These are phyloP conservation scores for Cantharellus cinnabarinus DNA, from an alignment of 768 basidiomycete species.

Conservation along the genomic window DNA sequence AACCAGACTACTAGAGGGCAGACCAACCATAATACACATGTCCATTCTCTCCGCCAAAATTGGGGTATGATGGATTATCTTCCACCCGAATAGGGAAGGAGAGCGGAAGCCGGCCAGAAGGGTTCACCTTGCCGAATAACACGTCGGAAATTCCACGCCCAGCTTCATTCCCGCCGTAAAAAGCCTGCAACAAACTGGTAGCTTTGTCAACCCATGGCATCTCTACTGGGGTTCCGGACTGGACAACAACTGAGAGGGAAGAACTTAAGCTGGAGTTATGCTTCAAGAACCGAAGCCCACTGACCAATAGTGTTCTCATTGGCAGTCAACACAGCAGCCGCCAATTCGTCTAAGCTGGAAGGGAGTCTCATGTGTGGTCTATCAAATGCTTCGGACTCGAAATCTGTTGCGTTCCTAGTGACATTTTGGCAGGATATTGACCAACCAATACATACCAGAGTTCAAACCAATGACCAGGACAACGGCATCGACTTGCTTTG, in stretches of 20 bases:
- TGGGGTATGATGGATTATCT: constrained; percentile 42
- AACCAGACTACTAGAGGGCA: not conserved
- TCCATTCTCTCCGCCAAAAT: constrained; percentile 38
- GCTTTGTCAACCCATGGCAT: constrained; percentile 55
- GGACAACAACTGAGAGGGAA: not conserved
- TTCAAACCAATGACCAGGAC: constrained; percentile 14
- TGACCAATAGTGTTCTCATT: constrained; percentile 33
- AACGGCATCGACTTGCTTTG: constrained; percentile 11
- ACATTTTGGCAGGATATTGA: not conserved
- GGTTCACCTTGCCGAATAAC: constrained; percentile 42
- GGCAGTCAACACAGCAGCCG: constrained; percentile 28
- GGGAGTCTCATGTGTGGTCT: constrained; percentile 40
- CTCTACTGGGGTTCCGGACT: constrained; percentile 35
- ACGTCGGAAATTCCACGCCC: constrained; percentile 48
- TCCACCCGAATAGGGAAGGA: constrained; percentile 38
- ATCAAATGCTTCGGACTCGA: constrained; percentile 62
- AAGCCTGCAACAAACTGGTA: constrained; percentile 35
- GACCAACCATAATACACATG: constrained; percentile 10
- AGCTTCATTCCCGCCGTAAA: constrained; percentile 45
- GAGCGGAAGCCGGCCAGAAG: constrained; percentile 36
- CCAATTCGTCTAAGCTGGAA: constrained; percentile 37
- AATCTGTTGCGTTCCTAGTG: constrained; percentile 17
- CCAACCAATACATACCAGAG: not conserved
- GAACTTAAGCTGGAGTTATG: not conserved
- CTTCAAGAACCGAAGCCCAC: constrained; percentile 20